Percentiles rank a stretch among this genome's conserved stretches.
These are phyloP conservation scores for Takakia lepidozioides DNA, from an alignment of 225 moss, liverwort and hornwort genomes.

Conservation along the genomic window DNA sequence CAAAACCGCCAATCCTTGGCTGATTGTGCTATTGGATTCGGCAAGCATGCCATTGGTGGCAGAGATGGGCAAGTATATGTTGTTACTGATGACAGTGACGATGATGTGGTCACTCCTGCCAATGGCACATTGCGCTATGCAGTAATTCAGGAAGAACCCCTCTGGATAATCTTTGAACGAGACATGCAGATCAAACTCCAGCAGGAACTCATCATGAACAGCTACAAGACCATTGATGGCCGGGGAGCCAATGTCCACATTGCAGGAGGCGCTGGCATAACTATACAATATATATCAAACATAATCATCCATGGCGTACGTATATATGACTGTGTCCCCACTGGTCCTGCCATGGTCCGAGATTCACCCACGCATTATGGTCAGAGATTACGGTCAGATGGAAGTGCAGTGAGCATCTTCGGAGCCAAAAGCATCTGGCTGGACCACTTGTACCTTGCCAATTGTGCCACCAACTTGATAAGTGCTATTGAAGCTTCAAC, in stretches of 20 bases:
- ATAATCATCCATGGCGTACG: constrained; percentile 42
- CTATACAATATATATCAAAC: too few species aligned
- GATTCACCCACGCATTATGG: constrained; percentile 50
- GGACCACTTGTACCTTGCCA: constrained; percentile 45
- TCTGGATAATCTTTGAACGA: constrained; percentile 43
- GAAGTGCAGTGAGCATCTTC: constrained; percentile 34
- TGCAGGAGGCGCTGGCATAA: constrained; percentile 38
- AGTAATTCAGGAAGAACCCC: constrained; percentile 14
- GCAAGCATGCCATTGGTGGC: constrained; percentile 34
- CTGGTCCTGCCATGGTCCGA: constrained; percentile 42
- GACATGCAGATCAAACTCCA: constrained; percentile 34
- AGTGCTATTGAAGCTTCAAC: constrained; percentile 42
- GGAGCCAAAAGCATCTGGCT: constrained; percentile 32
- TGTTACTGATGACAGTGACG: constrained; percentile 42
- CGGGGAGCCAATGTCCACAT: too few species aligned
- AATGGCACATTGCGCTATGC: constrained; percentile 13
- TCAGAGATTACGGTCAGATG: constrained; percentile 16
- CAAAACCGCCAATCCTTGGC: constrained; percentile 34
- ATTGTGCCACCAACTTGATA: constrained; percentile 34
- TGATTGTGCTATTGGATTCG: constrained; percentile 45
- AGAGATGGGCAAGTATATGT: constrained; percentile 32
- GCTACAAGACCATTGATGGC: too few species aligned
- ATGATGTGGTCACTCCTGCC: constrained; percentile 16
- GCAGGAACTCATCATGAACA: too few species aligned
- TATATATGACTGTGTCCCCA: constrained; percentile 26